Conservation (phyloP, 352 stramenopile genomes). For the Pythium sukuiense region DNA sequence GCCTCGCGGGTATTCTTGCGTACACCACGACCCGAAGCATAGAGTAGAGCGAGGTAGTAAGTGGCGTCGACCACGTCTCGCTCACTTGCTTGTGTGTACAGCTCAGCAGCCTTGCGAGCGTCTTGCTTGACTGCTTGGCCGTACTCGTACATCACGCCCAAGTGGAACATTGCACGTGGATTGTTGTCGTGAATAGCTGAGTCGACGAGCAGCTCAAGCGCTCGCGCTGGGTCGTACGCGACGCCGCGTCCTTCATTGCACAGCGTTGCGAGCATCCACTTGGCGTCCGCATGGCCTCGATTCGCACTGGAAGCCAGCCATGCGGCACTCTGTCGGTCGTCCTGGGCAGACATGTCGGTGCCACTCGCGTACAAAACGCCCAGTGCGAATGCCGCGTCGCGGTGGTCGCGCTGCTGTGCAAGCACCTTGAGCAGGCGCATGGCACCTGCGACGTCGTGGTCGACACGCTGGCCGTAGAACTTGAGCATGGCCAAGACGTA, state of each 20-base stretch:
- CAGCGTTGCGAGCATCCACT: slow-evolving; percentile 28
- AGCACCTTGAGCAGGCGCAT: slow-evolving; percentile 24
- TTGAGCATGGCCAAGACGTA: slow-evolving; percentile 33
- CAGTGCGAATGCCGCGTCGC: slow-evolving; percentile 30
- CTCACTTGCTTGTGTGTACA: slow-evolving; percentile 25
- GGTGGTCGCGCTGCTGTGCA: slow-evolving; percentile 15
- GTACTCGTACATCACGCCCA: slow-evolving; percentile 34
- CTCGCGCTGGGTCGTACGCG: slow-evolving; percentile 3
- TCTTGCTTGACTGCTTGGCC: slow-evolving; percentile 21
- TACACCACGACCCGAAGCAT: slow-evolving; percentile 45
- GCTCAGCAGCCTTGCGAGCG: slow-evolving; percentile 11
- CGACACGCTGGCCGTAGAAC: slow-evolving; percentile 30
- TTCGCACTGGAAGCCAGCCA: slow-evolving; percentile 26
- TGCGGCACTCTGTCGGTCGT: slow-evolving; percentile 15
- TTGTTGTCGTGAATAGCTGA: slow-evolving; percentile 3
- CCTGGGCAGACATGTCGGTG: background rate
- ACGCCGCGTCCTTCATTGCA: slow-evolving; percentile 29
- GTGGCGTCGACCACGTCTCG: slow-evolving; percentile 40
- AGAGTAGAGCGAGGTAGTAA: slow-evolving; percentile 58
- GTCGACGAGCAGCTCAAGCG: slow-evolving; percentile 18
- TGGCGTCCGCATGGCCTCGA: slow-evolving; percentile 25
- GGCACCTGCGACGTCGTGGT: slow-evolving; percentile 18
- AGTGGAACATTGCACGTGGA: slow-evolving; percentile 24
- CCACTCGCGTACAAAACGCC: slow-evolving; percentile 24
- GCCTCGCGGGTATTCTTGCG: slow-evolving; percentile 37